These are phyloP conservation scores for Fusarium praegraminearum DNA, from an alignment of 2,329 filamentous ascomycete species.

Conservation along the genomic window DNA sequence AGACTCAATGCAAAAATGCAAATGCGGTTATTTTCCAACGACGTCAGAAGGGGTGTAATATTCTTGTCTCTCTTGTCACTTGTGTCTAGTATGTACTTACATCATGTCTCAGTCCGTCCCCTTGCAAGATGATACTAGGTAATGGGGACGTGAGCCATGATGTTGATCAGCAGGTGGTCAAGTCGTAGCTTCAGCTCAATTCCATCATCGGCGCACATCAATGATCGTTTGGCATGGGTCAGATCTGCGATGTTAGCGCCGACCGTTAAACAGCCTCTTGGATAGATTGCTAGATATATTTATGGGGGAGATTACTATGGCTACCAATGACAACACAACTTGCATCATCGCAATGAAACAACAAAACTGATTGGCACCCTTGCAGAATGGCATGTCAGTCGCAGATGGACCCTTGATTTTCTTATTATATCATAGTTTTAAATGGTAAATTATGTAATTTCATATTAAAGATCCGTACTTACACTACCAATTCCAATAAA, in stretches of 20 bases:
- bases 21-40: background rate
- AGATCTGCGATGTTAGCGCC: conserved; percentile 19
- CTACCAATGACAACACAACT: background rate
- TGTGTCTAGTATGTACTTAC: background rate
- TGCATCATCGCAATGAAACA: conserved; percentile 1
- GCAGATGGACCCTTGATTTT: conserved; percentile 5
- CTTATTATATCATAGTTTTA: conserved; percentile 40
- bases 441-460: background rate
- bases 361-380: background rate
- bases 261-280: conserved; percentile 21
- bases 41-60: conserved; percentile 28
- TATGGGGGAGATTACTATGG: background rate
- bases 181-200: conserved; percentile 26
- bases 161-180: conserved; percentile 20
- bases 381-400: background rate
- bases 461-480: too few species aligned
- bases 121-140: background rate
- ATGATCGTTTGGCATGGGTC: conserved; percentile 13
- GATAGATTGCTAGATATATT: background rate
- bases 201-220: conserved; percentile 36
- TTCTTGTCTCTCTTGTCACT: background rate
- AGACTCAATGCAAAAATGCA: conserved; percentile 12
- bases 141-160: conserved; percentile 8
- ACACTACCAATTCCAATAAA: background rate
- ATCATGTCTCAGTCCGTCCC: conserved; percentile 11